These are phyloP conservation scores for Kwoniella newhampshirensis DNA, from an alignment of 768 basidiomycete species.

Conservation along the genomic window DNA sequence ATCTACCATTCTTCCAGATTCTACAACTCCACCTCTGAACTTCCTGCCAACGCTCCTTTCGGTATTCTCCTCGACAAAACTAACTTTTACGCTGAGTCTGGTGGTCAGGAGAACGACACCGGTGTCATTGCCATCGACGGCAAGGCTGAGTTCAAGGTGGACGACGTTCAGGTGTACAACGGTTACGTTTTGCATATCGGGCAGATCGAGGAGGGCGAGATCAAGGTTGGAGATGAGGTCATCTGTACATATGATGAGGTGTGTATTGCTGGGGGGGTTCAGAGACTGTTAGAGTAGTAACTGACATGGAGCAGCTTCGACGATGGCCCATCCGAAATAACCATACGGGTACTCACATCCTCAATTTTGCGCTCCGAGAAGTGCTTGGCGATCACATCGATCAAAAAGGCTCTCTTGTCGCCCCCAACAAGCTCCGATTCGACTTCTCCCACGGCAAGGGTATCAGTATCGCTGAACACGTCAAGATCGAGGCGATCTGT, in stretches of 20 bases:
- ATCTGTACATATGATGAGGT: constrained; percentile 92
- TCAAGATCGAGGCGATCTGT: constrained; percentile 78
- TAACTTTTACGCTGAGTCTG: constrained; percentile 95
- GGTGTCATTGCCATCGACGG: constrained; percentile 93
- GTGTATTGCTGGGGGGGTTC: constrained; percentile 38
- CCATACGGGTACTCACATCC: constrained; percentile 97
- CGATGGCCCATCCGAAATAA: constrained; percentile 96
- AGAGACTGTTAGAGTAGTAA: background rate
- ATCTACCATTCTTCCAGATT: constrained; percentile 83
- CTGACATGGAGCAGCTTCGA: constrained; percentile 62
- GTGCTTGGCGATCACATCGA: constrained; percentile 95
- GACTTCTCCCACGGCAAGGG: constrained; percentile 96
- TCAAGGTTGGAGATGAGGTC: constrained; percentile 76
- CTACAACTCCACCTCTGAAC: constrained; percentile 63
- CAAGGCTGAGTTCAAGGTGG: constrained; percentile 85
- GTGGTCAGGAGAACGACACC: constrained; percentile 96
- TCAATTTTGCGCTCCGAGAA: constrained; percentile 90
- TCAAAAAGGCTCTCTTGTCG: constrained; percentile 96
- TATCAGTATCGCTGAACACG: constrained; percentile 71
- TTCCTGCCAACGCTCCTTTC: constrained; percentile 69
- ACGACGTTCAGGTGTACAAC: constrained; percentile 88
- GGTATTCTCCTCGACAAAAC: constrained; percentile 88
- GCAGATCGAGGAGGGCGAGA: constrained; percentile 78
- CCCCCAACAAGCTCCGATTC: constrained; percentile 91
- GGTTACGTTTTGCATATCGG: constrained; percentile 96